A percentile compares a stretch with the other conserved stretches of the same genome.
Conservation (phyloP, 2,329 filamentous ascomycete genomes). For the Fusarium denticulatum region DNA sequence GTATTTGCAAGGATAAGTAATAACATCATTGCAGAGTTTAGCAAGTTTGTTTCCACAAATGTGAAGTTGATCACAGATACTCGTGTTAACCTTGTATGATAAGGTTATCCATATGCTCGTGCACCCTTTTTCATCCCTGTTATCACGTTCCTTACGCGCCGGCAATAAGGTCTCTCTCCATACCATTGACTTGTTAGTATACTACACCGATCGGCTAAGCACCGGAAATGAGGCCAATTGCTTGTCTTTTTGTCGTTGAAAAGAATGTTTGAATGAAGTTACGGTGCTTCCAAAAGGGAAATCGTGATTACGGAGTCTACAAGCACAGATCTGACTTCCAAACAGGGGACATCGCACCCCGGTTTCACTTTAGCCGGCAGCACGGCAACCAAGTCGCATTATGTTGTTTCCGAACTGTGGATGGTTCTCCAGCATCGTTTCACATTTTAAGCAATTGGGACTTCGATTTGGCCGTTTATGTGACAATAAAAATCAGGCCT, state of each 20-base stretch:
- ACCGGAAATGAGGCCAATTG: accelerated
- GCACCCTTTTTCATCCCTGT: not conserved
- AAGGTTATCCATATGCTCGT: not conserved
- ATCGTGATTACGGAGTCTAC: not conserved
- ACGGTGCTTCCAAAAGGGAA: not conserved
- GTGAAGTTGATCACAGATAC: not conserved
- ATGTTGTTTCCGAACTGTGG: not conserved
- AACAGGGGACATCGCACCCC: not conserved
- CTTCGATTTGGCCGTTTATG: not conserved
- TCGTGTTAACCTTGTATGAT: not conserved
- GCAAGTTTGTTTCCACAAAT: not conserved
- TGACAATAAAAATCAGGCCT: not conserved
- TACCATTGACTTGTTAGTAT: accelerated
- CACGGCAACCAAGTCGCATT: not conserved
- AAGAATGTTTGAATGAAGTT: not conserved
- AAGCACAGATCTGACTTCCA: not conserved
- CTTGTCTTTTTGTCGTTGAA: not conserved
- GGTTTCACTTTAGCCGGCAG: not conserved
- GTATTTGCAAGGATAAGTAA: not conserved
- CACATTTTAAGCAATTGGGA: not conserved
- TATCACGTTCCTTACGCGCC: too few species aligned
- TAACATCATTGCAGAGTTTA: accelerated
- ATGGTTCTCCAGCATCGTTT: not conserved
- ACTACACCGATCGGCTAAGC: accelerated
- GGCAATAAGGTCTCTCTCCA: not conserved